Evolutionary conservation across 1,284 basidiomycete species (phyloP).

Genomic region (Pascua sp.): DNA sequence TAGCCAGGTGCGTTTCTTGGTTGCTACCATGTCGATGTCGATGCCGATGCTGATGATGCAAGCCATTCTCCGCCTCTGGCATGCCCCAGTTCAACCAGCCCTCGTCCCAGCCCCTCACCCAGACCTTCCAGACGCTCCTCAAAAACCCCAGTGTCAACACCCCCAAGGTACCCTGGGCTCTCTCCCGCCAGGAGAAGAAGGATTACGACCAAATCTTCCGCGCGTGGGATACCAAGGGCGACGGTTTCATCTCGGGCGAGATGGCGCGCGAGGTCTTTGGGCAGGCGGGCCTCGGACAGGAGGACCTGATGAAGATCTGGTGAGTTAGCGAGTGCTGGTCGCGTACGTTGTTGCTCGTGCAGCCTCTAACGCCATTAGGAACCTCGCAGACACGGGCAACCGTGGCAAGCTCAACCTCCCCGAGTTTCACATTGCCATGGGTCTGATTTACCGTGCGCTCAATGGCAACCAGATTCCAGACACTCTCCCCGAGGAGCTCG

Average conservation of each 20-base stretch:
- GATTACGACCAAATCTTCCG: slow-evolving; percentile 95
- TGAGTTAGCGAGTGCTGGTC: slow-evolving; percentile 47
- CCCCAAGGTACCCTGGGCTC: slow-evolving; percentile 81
- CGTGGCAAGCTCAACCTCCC: slow-evolving; percentile 90
- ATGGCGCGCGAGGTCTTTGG: slow-evolving; percentile 93
- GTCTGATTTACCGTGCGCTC: slow-evolving; percentile 87
- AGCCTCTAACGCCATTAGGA: slow-evolving; percentile 55
- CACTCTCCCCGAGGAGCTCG: slow-evolving; percentile 78
- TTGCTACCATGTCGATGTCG: too few species aligned
- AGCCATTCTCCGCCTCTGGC: slow-evolving; percentile 42
- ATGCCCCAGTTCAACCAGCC: slow-evolving; percentile 59
- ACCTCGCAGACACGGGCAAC: slow-evolving; percentile 82
- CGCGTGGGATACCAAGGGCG: slow-evolving; percentile 81
- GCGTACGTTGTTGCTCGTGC: neutral
- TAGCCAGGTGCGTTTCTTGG: slow-evolving; percentile 38
- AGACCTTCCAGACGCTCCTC: slow-evolving; percentile 53
- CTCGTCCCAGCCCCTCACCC: slow-evolving; percentile 54
- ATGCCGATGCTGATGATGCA: neutral
- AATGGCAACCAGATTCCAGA: slow-evolving; percentile 92
- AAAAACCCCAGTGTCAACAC: slow-evolving; percentile 65
- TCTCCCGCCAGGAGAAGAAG: slow-evolving; percentile 90
- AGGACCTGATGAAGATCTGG: slow-evolving; percentile 94
- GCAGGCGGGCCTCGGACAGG: slow-evolving; percentile 81
- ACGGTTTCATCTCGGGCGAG: slow-evolving; percentile 76
- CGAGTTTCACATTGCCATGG: slow-evolving; percentile 99